Percentiles rank a stretch among this genome's conserved stretches.
Conservation (phyloP, 1,284 basidiomycete species). For the Flammula alnicola region DNA sequence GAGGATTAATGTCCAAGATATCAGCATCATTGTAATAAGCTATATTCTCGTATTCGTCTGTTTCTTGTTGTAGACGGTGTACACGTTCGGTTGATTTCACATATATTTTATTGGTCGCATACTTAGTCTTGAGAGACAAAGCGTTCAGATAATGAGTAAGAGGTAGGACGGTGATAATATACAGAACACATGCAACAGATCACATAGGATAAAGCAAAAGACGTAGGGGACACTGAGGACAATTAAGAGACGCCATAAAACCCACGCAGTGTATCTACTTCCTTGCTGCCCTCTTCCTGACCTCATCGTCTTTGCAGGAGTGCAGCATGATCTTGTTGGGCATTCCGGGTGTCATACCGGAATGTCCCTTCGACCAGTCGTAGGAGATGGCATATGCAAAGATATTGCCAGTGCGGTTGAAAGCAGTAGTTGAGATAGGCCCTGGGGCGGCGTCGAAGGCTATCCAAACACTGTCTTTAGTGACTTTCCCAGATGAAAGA, state of each 20-base stretch:
- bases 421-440: constrained; percentile 75
- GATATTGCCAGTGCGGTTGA: constrained; percentile 87
- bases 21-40: too few species aligned
- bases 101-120: too few species aligned
- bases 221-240: background rate
- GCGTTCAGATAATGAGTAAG: too few species aligned
- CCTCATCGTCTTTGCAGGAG: constrained; percentile 88
- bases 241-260: background rate
- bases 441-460: constrained; percentile 73
- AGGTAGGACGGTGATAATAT: constrained; percentile 5
- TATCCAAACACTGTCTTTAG: constrained; percentile 33
- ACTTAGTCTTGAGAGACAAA: too few species aligned
- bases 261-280: constrained; percentile 37
- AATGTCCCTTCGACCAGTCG: constrained; percentile 91
- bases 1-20: background rate
- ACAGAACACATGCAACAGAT: constrained; percentile 11
- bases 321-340: constrained; percentile 91
- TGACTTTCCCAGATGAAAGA: background rate
- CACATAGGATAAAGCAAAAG: background rate
- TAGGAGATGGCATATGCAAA: constrained; percentile 91
- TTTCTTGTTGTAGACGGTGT: too few species aligned
- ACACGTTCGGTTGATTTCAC: too few species aligned
- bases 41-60: too few species aligned
- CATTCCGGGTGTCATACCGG: constrained; percentile 81
- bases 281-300: constrained; percentile 66